Base-by-base conservation (phyloP, 2,329 filamentous ascomycete genomes). In the Stagonosporopsis vannaccii region DNA sequence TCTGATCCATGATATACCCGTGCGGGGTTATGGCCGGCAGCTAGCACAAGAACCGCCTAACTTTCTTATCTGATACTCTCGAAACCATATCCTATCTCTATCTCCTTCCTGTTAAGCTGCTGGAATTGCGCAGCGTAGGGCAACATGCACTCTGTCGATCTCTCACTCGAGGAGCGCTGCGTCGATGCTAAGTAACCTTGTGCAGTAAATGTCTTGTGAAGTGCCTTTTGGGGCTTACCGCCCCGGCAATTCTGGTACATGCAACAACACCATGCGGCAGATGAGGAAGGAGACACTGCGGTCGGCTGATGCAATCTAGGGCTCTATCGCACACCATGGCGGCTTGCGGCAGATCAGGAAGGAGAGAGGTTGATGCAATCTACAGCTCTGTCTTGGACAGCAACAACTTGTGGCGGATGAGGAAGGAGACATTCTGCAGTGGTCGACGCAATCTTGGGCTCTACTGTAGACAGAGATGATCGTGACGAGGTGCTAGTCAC, bases 31-130 rank as follows among this genome's bases (percentile, higher is more conserved):
- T 49, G 43, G 37, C 30, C 33, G 41, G 48, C 45, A 56, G 39
- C 52, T 61, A 30, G 56, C 54, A 44, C 19, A 44, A 50, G 41
- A 32, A 48, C 44, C 37, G 57, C 51, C 35, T 35, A 51, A 43
- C 32, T 35, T 49, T 20, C 53, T 46, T 56, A 56, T 65, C 51
- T 35, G 39, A 45, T 28, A 45, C 48, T 51, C 50, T 47, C 35
- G 39, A 37, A 41, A 35, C 19, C 23, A 56, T 60, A 48, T 49
- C 51, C 22, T 54, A 58, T 51, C 45, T 62, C 49, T 47, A 51
- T 59, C 63, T 66, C 65, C 65, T 68, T 65, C 65, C 62, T 61
- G 42, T 62, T 66, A 46, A 40, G 56, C 56, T 47, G 39, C 17
- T 47, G 17, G 25, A 37, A 51, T 42, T 15, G 35, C 42, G 55